A percentile compares a stretch with the other conserved stretches of the same genome.
Conservation (phyloP, 1,284 basidiomycete species). For the Veloboletus limbatus region DNA sequence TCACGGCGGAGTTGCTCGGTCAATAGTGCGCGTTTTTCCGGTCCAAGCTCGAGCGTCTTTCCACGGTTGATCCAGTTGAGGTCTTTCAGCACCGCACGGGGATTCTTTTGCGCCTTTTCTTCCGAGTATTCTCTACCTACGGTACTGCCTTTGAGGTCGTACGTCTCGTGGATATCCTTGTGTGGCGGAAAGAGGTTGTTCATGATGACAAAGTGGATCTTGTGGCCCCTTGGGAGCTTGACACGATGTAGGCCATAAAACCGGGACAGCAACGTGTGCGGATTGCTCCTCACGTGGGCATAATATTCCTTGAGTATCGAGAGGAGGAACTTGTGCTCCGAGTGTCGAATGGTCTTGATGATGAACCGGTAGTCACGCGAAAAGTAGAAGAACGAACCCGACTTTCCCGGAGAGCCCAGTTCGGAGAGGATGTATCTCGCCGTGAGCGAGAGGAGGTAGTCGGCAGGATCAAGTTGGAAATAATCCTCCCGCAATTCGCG, state of each 20-base stretch:
- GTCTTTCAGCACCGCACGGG: conserved; percentile 91
- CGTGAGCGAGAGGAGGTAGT: conserved; percentile 95
- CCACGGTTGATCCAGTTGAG: conserved; percentile 91
- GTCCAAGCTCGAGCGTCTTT: conserved; percentile 83
- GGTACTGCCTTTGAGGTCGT: conserved; percentile 94
- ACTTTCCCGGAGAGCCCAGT: conserved; percentile 97
- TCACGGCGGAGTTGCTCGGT: conserved; percentile 89
- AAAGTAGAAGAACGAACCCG: conserved; percentile 99
- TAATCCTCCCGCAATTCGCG: conserved; percentile 91
- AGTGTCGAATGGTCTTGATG: conserved; percentile 97
- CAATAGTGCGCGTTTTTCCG: conserved; percentile 89
- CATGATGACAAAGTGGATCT: conserved; percentile 99
- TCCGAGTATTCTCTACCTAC: conserved; percentile 89
- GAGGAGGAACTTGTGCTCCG: conserved; percentile 92
- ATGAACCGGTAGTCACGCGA: conserved; percentile 99
- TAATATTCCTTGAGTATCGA: conserved; percentile 86
- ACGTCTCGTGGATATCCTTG: conserved; percentile 97
- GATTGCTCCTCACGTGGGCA: conserved; percentile 85
- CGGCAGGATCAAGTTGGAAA: conserved; percentile 95
- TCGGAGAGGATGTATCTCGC: conserved; percentile 98
- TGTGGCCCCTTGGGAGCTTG: conserved; percentile 89
- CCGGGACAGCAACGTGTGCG: conserved; percentile 89
- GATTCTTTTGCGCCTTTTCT: conserved; percentile 77
- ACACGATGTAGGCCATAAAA: conserved; percentile 98
- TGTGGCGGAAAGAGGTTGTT: conserved; percentile 99